Evolutionary conservation across 495 filamentous ascomycete genomes (phyloP).

Genomic region (Evansstolkia leycettana): DNA sequence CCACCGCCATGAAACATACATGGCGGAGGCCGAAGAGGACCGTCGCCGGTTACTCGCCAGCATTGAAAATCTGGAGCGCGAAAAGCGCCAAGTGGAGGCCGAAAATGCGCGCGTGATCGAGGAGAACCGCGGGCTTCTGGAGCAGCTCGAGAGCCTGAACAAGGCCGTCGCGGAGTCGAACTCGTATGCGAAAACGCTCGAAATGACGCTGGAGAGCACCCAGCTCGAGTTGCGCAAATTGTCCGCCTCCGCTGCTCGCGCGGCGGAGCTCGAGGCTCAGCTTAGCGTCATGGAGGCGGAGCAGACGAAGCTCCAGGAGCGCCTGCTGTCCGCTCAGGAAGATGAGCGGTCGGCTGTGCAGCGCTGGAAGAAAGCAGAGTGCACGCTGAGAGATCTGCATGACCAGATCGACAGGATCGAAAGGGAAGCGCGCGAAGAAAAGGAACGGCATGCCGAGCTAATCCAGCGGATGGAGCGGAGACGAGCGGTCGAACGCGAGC

Average conservation of each 20-base stretch:
- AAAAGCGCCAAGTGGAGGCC: constrained; percentile 61
- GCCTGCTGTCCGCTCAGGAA: constrained; percentile 49
- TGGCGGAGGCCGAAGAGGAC: constrained; percentile 79
- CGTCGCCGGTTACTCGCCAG: constrained; percentile 53
- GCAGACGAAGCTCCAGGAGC: constrained; percentile 56
- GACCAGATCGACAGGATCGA: constrained; percentile 87
- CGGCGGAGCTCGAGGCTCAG: constrained; percentile 67
- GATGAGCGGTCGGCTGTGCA: constrained; percentile 64
- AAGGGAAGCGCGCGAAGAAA: constrained; percentile 70
- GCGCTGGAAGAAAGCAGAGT: constrained; percentile 74
- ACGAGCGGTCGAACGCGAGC: constrained; percentile 58
- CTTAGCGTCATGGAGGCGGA: constrained; percentile 67
- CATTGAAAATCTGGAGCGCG: constrained; percentile 64
- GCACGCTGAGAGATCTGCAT: constrained; percentile 56
- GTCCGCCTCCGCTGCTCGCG: constrained; percentile 57
- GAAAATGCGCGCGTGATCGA: constrained; percentile 61
- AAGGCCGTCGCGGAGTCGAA: constrained; percentile 63
- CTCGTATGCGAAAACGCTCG: constrained; percentile 54
- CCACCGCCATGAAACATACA: constrained; percentile 82
- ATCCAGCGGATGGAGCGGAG: constrained; percentile 69
- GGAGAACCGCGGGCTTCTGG: constrained; percentile 66
- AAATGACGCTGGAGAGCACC: constrained; percentile 59
- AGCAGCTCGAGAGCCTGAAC: constrained; percentile 76
- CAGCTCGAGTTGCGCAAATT: constrained; percentile 64
- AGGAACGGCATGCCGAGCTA: constrained; percentile 69